Percentiles rank a stretch among this genome's conserved stretches.
These are phyloP conservation scores for Monosporascus sp. DNA, from an alignment of 2,329 filamentous ascomycete species.

Conservation along the genomic window DNA sequence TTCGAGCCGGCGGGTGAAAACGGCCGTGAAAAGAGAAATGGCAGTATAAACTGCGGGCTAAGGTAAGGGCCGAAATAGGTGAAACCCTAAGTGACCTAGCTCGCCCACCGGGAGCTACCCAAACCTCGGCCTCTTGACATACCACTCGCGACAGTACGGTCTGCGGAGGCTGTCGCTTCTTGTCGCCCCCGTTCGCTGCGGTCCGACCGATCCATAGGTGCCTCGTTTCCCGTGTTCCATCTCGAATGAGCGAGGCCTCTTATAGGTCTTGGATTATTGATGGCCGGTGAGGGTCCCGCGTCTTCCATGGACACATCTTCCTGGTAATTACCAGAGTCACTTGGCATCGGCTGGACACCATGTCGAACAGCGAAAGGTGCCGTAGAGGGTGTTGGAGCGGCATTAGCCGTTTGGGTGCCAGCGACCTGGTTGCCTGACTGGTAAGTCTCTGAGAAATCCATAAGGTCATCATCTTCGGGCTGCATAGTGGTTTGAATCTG, in stretches of 20 bases:
- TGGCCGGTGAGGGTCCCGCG: neutral
- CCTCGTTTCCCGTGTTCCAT: slow-evolving; percentile 4
- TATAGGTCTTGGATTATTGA: neutral
- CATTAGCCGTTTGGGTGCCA: neutral
- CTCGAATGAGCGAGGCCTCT: slow-evolving; percentile 2
- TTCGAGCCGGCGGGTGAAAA: no score
- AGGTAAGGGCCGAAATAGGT: neutral
- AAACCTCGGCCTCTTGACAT: slow-evolving; percentile 7
- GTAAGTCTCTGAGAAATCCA: neutral
- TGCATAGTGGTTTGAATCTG: neutral
- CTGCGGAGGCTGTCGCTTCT: neutral
- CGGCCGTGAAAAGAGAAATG: neutral
- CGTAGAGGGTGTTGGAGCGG: neutral
- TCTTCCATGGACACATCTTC: neutral
- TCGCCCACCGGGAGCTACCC: slow-evolving; percentile 10
- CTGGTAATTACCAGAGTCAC: neutral
- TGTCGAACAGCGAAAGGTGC: neutral
- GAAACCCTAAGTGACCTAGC: neutral
- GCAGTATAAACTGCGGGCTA: no score
- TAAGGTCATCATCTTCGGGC: neutral
- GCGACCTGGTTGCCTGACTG: neutral
- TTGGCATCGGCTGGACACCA: neutral
- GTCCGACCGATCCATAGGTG: neutral
- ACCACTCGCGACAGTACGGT: slow-evolving; percentile 6
- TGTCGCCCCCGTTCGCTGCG: neutral